Percentiles rank a stretch among this genome's conserved stretches.
Conservation (phyloP, 2,329 filamentous ascomycete genomes). For the Fusarium haematococcum region DNA sequence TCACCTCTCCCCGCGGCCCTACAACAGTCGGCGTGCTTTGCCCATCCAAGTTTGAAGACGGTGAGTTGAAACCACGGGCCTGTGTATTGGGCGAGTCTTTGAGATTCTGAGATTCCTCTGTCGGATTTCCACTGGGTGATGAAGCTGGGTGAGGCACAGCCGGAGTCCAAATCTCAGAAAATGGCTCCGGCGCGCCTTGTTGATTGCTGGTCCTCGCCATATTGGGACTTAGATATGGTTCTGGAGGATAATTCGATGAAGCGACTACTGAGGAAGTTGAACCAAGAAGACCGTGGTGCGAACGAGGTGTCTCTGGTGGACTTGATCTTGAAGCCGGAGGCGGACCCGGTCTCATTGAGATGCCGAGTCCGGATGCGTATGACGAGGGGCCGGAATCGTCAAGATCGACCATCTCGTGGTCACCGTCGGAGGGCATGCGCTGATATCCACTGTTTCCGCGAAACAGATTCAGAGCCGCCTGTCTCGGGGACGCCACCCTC, state of each 20-base stretch:
- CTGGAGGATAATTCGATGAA: slow-evolving; percentile 9
- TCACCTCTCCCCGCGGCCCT: slow-evolving; percentile 22
- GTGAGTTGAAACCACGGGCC: slow-evolving; percentile 1
- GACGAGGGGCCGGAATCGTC: slow-evolving; percentile 11
- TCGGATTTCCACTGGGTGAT: not conserved
- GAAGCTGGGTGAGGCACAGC: slow-evolving; percentile 33
- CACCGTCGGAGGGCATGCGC: slow-evolving; percentile 31
- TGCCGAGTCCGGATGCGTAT: slow-evolving; percentile 32
- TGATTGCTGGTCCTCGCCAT: not conserved
- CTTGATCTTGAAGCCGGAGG: slow-evolving; percentile 14
- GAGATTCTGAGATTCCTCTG: not conserved
- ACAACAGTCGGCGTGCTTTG: slow-evolving; percentile 18
- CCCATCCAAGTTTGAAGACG: slow-evolving; percentile 1
- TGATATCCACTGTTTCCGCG: slow-evolving; percentile 36
- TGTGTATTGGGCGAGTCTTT: slow-evolving; percentile 16
- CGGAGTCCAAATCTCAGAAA: slow-evolving; percentile 38
- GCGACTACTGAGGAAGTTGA: slow-evolving; percentile 4
- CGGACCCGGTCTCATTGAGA: slow-evolving; percentile 24
- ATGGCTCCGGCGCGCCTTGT: slow-evolving; percentile 27
- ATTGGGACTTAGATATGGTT: slow-evolving; percentile 25
- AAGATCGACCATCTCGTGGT: slow-evolving; percentile 37
- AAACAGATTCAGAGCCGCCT: slow-evolving; percentile 34
- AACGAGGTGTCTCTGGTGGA: slow-evolving; percentile 39
- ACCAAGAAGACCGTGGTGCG: slow-evolving; percentile 31
- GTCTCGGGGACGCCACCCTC: slow-evolving; percentile 5